Conservation (phyloP, 2,329 filamentous ascomycete genomes). For the Stemphylium lycopersici region DNA sequence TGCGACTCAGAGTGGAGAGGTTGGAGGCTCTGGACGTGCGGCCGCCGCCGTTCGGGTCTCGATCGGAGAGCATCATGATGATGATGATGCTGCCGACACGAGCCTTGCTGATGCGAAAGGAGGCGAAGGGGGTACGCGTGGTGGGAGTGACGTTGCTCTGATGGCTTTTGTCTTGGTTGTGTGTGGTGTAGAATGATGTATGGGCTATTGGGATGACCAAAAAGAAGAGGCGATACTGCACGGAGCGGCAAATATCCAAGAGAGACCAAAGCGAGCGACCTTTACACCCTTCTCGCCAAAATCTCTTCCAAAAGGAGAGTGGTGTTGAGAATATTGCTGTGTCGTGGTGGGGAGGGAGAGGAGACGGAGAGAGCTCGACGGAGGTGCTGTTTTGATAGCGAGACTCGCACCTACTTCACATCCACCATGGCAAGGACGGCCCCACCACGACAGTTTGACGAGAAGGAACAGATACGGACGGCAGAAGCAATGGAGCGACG, state of each 20-base stretch:
- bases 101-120: neutral
- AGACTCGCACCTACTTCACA: slow-evolving; percentile 13
- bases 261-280: slow-evolving; percentile 22
- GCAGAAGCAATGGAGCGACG: slow-evolving; percentile 8
- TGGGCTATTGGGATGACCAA: slow-evolving; percentile 25
- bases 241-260: slow-evolving; percentile 28
- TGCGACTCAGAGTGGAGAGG: slow-evolving; percentile 49
- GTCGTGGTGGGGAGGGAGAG: slow-evolving; percentile 15
- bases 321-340: slow-evolving; percentile 22
- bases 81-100: slow-evolving; percentile 27
- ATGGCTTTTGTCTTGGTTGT: slow-evolving; percentile 9
- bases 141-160: slow-evolving; percentile 1
- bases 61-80: slow-evolving; percentile 53
- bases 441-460: slow-evolving; percentile 3
- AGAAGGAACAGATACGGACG: slow-evolving; percentile 10
- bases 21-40: slow-evolving; percentile 56
- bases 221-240: slow-evolving; percentile 25
- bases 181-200: slow-evolving; percentile 21
- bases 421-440: slow-evolving; percentile 6
- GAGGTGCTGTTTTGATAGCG: slow-evolving; percentile 13
- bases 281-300: slow-evolving; percentile 19
- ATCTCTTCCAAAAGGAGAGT: slow-evolving; percentile 22
- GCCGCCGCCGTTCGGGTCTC: slow-evolving; percentile 54
- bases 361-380: slow-evolving; percentile 8
- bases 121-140: neutral